Conservation (phyloP, 2,329 filamentous ascomycete species). For the Aspergillus melleus region DNA sequence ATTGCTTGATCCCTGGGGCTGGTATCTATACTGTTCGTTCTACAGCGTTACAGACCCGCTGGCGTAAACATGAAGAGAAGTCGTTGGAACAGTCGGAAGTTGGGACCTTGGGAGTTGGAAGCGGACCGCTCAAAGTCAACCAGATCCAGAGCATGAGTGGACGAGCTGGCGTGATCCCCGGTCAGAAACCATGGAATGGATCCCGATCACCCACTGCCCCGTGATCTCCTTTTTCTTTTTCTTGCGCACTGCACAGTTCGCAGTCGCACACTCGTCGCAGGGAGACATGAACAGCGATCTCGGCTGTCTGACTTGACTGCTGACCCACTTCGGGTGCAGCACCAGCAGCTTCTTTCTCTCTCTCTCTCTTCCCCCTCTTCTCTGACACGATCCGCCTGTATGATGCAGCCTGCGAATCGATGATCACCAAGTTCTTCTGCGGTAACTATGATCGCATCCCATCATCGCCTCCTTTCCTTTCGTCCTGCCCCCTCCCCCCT, state of each 20-base stretch:
- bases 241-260: no score
- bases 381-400: conserved; percentile 4
- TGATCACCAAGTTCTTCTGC: background rate
- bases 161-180: background rate
- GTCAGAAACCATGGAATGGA: background rate
- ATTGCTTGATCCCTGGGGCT: background rate
- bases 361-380: background rate
- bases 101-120: conserved; percentile 8
- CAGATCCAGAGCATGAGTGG: background rate
- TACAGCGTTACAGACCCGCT: background rate
- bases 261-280: background rate
- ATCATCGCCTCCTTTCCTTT: background rate
- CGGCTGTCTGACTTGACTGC: background rate
- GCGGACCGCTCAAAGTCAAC: conserved; percentile 8
- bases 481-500: background rate
- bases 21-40: no score
- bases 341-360: background rate
- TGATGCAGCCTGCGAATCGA: conserved; percentile 1
- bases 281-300: conserved; percentile 6
- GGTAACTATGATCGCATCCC: background rate
- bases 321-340: conserved; percentile 2
- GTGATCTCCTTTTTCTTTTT: background rate
- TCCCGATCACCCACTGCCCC: conserved; percentile 4
- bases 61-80: background rate
- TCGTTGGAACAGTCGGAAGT: background rate